These are phyloP conservation scores for Microcyclosporella mali DNA, from an alignment of 2,329 filamentous ascomycete species.

Conservation along the genomic window DNA sequence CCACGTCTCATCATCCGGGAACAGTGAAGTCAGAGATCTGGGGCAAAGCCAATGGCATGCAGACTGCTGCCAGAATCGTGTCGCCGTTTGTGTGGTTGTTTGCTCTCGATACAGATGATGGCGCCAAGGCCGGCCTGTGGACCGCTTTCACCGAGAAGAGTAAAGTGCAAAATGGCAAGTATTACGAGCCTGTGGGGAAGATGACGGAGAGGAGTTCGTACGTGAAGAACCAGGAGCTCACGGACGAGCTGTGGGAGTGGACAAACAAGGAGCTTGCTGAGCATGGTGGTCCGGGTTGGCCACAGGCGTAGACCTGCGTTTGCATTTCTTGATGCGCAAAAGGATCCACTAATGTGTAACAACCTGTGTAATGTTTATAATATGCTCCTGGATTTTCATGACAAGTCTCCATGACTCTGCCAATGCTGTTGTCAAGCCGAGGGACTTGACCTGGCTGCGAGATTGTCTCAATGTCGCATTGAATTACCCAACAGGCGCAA, in stretches of 20 bases:
- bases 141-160: slow-evolving; percentile 18
- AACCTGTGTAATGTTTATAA: no score
- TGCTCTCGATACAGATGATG: slow-evolving; percentile 13
- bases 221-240: slow-evolving; percentile 16
- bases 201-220: slow-evolving; percentile 6
- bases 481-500: no score
- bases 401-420: no score
- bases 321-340: no score
- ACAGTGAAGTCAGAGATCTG: slow-evolving; percentile 44
- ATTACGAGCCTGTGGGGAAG: slow-evolving; percentile 25
- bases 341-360: no score
- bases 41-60: slow-evolving; percentile 12
- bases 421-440: no score
- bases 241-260: slow-evolving; percentile 27
- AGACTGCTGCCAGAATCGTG: not conserved
- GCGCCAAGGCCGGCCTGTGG: slow-evolving; percentile 24
- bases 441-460: no score
- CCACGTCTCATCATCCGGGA: slow-evolving; percentile 44
- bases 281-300: slow-evolving; percentile 13
- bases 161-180: slow-evolving; percentile 21
- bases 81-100: slow-evolving; percentile 5
- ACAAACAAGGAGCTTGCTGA: slow-evolving; percentile 24
- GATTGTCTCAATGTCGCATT: no score
- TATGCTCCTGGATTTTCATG: no score
- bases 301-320: slow-evolving; percentile 1